Evolutionary conservation across 257 asterid species (phyloP).

Genomic region (Solanum clarkiae): DNA sequence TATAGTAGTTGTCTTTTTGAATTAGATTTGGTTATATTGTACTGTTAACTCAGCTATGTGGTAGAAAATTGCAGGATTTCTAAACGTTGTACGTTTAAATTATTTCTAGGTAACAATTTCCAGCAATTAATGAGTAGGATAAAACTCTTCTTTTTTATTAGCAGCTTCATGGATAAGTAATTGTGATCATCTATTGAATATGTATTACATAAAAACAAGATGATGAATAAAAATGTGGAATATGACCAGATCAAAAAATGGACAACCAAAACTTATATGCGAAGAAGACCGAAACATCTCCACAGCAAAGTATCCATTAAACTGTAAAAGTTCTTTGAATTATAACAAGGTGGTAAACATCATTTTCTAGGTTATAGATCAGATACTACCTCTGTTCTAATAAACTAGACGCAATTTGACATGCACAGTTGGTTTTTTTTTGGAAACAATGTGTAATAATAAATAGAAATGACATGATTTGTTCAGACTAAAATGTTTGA

Average conservation of each 20-base stretch:
- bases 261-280: not conserved
- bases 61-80: not conserved
- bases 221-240: not conserved
- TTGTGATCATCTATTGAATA: not conserved
- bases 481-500: not conserved
- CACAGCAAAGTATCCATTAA: not conserved
- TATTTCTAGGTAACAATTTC: not conserved
- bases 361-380: not conserved
- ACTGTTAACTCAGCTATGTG: not conserved
- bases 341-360: not conserved
- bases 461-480: not conserved
- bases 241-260: not conserved
- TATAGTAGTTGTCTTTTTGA: not conserved
- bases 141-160: not conserved
- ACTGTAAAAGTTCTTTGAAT: not conserved
- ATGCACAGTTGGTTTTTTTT: not conserved
- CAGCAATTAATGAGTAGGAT: not conserved
- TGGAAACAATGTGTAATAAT: not conserved
- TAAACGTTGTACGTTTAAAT: not conserved
- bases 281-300: not conserved
- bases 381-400: not conserved
- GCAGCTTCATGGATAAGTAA: not conserved
- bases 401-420: not conserved
- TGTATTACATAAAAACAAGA: not conserved
- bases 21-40: not conserved